Evolutionary conservation across 306 rosid species (phyloP), one percentile per base, ranked within the genome.

Genomic region (Ochetophila trinervis): DNA sequence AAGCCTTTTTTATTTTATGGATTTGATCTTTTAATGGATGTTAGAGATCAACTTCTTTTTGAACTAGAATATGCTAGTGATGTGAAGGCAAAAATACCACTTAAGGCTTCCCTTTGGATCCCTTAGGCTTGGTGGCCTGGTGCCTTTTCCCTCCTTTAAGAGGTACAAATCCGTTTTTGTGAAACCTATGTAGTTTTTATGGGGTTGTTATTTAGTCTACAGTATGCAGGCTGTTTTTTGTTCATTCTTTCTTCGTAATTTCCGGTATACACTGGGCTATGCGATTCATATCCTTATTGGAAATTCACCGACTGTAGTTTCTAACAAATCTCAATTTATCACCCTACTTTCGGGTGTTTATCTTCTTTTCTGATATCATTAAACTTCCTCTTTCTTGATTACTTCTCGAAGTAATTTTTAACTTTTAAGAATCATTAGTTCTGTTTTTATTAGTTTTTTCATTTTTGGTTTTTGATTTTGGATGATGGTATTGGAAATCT

Each of bases 101-200:
- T 97, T 35, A 88, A 88, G 80, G 78, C 95, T 57, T 77, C 95
- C 36, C 74, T 94, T 69, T 86, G 75, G 73, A 79, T 94, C 34
- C 95, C 87, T 76, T 90, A 91, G 96, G 62, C 88, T 76, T 90
- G 97, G 97, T 78, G 90, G 85, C 87, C 97, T 23, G 86, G 80
- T 78, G 95, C 95, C 69, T 83, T 94, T 37, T 90, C 97, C 87
- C 90, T 94, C 57, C 97, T 94, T 83, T 96, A 94, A 78, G 97
- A 94, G 96, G 98, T 93, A 78, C 45, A 53, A 20, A 40, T 58
- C 57, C 11, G 17, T 51, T 30, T 36, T 12, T 68, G 54, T 67
- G 21, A 57, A 21, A 45, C 44, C 63, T 23, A 48, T 19, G 53
- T 27, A 36, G 27, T 75, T 51, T 19, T 15, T 45, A 12, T 23